phyloP scores from a whole-genome alignment of 1,139 yeast genomes.

The Protomyces arabidopsidicola region DNA sequence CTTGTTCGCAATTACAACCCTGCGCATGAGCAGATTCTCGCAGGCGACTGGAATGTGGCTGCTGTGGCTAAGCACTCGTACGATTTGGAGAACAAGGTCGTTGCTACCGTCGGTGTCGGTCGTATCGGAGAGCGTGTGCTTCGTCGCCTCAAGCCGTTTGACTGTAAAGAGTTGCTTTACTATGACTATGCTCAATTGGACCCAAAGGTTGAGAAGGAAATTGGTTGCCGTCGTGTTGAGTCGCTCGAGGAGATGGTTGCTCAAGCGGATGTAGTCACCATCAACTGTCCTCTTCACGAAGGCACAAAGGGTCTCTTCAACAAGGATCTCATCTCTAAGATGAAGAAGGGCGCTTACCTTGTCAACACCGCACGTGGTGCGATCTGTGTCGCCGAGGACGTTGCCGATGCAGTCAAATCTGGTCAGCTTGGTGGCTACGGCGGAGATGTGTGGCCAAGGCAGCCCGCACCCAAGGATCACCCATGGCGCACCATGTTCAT shows the following conservation, averaged over 20 bases:
- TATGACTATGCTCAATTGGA: slow-evolving; percentile 72
- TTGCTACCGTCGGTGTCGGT: slow-evolving; percentile 79
- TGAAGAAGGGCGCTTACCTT: slow-evolving; percentile 72
- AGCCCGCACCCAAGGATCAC: slow-evolving; percentile 71
- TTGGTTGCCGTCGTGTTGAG: slow-evolving; percentile 59
- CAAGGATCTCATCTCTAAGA: slow-evolving; percentile 61
- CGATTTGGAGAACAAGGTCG: slow-evolving; percentile 69
- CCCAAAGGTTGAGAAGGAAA: slow-evolving; percentile 52
- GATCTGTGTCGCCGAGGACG: slow-evolving; percentile 65
- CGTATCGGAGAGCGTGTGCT: slow-evolving; percentile 74
- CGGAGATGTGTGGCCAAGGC: slow-evolving; percentile 80
- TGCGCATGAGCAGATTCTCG: slow-evolving; percentile 62
- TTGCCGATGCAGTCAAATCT: slow-evolving; percentile 63
- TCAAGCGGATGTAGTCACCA: slow-evolving; percentile 67
- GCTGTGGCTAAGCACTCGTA: slow-evolving; percentile 68
- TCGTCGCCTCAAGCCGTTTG: slow-evolving; percentile 68
- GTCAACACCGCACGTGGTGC: slow-evolving; percentile 87
- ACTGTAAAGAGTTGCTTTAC: slow-evolving; percentile 67
- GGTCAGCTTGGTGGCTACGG: slow-evolving; percentile 77
- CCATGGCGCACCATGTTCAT: slow-evolving; percentile 65
- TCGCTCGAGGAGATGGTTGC: slow-evolving; percentile 63
- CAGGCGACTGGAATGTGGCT: slow-evolving; percentile 72
- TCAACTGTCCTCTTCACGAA: slow-evolving; percentile 74
- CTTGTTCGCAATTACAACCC: slow-evolving; percentile 75
- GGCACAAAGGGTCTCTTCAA: slow-evolving; percentile 62